Evolutionary conservation across 2,329 filamentous ascomycete genomes (phyloP).

Genomic region (Alternaria hordeiaustralica): DNA sequence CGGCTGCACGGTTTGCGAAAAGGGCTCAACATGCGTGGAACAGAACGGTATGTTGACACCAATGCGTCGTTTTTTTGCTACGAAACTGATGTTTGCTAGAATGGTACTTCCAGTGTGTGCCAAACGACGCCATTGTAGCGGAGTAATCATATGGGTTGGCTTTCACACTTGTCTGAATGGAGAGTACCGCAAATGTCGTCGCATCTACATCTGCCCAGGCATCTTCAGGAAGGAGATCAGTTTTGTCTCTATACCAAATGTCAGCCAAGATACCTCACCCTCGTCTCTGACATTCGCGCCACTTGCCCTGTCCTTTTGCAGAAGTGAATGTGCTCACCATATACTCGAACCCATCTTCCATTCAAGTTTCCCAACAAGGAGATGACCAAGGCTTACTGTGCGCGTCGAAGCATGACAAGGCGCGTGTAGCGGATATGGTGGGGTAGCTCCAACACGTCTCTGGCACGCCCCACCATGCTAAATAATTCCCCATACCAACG

Average conservation of each 20-base stretch:
- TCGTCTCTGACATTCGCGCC: background rate
- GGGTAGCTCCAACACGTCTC: slow-evolving; percentile 10
- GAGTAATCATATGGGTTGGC: background rate
- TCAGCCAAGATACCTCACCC: background rate
- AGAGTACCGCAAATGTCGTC: fast-evolving
- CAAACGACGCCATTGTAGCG: slow-evolving; percentile 12
- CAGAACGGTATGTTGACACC: slow-evolving; percentile 35
- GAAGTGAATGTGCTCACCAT: background rate
- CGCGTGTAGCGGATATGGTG: slow-evolving; percentile 1
- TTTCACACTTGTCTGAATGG: background rate
- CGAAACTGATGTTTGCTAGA: slow-evolving; percentile 24
- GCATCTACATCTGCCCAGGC: background rate
- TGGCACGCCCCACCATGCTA: slow-evolving; percentile 29
- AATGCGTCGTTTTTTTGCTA: no score
- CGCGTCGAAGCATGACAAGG: slow-evolving; percentile 8
- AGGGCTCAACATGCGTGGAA: slow-evolving; percentile 31
- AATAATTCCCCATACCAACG: slow-evolving; percentile 10
- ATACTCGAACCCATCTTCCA: background rate
- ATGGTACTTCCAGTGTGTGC: slow-evolving; percentile 38
- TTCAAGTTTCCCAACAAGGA: background rate
- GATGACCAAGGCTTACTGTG: slow-evolving; percentile 27
- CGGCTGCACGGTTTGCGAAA: slow-evolving; percentile 37
- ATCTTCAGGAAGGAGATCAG: background rate
- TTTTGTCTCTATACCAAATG: fast-evolving
- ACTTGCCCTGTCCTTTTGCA: background rate